These are phyloP conservation scores for Rhododendron molle DNA, from an alignment of 148 eudicot genomes.

Conservation along the genomic window DNA sequence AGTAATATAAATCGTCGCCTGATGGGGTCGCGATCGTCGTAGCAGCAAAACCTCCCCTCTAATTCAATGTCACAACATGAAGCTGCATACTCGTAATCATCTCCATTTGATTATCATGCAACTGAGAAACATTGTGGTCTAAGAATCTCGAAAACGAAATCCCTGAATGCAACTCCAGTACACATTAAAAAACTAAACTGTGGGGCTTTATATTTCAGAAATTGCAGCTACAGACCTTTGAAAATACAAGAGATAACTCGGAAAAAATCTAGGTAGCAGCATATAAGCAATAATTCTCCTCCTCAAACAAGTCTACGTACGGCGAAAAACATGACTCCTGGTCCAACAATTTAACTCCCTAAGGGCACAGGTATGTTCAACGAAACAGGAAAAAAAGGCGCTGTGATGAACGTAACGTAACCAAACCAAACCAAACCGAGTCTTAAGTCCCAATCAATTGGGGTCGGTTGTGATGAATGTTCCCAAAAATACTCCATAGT, in stretches of 20 bases:
- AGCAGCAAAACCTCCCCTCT: background rate
- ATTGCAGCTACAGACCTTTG: background rate
- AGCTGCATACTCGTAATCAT: background rate
- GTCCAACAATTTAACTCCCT: background rate
- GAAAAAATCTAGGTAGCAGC: background rate
- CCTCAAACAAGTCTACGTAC: background rate
- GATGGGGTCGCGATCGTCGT: background rate
- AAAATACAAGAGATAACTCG: background rate
- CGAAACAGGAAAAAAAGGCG: background rate
- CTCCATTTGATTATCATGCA: background rate
- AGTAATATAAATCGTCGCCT: background rate
- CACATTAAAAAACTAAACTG: background rate
- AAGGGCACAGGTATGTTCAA: background rate
- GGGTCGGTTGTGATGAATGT: background rate
- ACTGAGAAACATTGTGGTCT: background rate
- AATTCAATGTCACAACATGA: background rate
- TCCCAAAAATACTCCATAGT: background rate
- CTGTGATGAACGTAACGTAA: background rate
- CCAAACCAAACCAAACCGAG: too few species aligned
- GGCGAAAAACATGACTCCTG: background rate
- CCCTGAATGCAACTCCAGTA: background rate
- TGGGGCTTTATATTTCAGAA: background rate
- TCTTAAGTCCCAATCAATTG: too few species aligned
- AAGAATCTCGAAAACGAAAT: background rate
- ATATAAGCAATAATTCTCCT: background rate